These are phyloP conservation scores for Biscutella auriculata DNA, from an alignment of 441 rosid species.

Conservation along the genomic window DNA sequence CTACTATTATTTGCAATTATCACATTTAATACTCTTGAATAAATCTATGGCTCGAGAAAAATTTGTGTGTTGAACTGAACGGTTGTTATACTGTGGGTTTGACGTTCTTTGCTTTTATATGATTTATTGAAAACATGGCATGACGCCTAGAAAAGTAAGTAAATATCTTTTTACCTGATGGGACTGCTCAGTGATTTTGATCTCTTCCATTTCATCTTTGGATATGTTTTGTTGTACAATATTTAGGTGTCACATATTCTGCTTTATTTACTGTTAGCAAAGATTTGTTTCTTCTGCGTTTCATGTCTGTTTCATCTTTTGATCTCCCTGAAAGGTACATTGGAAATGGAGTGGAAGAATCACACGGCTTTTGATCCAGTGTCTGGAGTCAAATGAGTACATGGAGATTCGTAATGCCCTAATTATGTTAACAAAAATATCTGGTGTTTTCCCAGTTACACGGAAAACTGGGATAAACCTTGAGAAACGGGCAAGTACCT, in stretches of 20 bases:
- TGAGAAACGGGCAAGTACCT: constrained; percentile 78
- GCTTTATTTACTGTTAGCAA: constrained; percentile 2
- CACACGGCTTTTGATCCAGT: constrained; percentile 82
- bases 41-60: neutral
- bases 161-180: neutral
- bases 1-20: neutral
- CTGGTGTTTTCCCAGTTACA: constrained; percentile 94
- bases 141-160: neutral
- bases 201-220: neutral
- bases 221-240: neutral
- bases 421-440: constrained; percentile 87
- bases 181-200: constrained; percentile 1
- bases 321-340: constrained; percentile 58
- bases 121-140: neutral
- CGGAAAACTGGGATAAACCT: constrained; percentile 96
- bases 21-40: neutral
- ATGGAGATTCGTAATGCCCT: constrained; percentile 99
- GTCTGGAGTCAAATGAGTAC: constrained; percentile 94
- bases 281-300: constrained; percentile 6
- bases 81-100: neutral
- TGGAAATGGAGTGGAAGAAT: constrained; percentile 99
- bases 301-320: constrained; percentile 12
- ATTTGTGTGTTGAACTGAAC: neutral
- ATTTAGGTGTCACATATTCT: neutral
- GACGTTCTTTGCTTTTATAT: neutral